Evolutionary conservation across 768 basidiomycete species (phyloP), one percentile per base, ranked within the genome.

Genomic region (Scleroderma citrinum): DNA sequence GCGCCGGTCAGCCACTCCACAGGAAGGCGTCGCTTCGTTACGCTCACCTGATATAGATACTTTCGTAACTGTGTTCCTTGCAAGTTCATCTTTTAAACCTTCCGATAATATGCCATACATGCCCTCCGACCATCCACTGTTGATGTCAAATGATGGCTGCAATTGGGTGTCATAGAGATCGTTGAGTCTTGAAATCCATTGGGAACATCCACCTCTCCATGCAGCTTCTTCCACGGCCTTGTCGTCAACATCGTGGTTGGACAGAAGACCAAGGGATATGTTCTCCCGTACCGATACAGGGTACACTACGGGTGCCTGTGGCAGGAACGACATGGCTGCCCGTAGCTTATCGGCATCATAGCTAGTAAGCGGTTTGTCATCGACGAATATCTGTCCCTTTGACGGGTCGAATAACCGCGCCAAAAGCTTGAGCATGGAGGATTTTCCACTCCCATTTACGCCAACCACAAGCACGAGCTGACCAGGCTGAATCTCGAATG

Each of bases 261-360:
- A 47, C 10, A 56, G 49, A 14, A 62, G 50, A 4, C 70, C 65
- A 7, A 71, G 52, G 17, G 65, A 62, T 21, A 76, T 72, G 52
- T 75, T 76, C 37, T 75, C 75, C 13, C 59, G 55, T 2, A 81
- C 59, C 0, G 72, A 71, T 1, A 79, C 55, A 0, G 80, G 81
- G 48, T 72, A 81, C 8, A 81, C 52, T 2, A 63, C 53, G 24
- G 74, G 75, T 7, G 75, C 74, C 50, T 81, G 81, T 0, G 75
- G 72, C 16, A 82, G 70, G 21, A 76, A 67, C 0, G 74, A 68
- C 26, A 73, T 76, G 1, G 76, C 66, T 0, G 58, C 59, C 16
- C 76, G 76, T 3, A 82, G 60, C 30, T 74, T 69, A 6, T 59
- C 54, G 0, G 68, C 49, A 10, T 65, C 59, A 34, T 77, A 81